Evolutionary conservation across 2,329 filamentous ascomycete species (phyloP), one percentile per base, ranked within the genome.

Genomic region (Cladorrhinum sp.): DNA sequence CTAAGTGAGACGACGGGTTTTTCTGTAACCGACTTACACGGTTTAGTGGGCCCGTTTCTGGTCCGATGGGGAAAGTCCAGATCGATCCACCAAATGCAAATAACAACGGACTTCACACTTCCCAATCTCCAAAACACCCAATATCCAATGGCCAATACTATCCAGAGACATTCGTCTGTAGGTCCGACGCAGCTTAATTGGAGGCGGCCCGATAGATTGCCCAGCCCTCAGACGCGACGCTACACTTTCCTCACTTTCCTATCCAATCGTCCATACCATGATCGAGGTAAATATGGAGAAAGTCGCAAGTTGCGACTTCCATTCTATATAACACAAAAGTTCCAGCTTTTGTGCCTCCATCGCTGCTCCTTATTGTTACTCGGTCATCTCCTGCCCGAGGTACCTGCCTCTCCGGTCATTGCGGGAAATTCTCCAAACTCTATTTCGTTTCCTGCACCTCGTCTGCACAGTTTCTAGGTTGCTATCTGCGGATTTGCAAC

Each of bases 151-250:
- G 10, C 29, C 52, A 55, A 55, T 55, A 54, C 36, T 16, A 52
- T 18, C 29, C 45, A 58, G 55, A 58, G 53, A 50, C 54, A 58
- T 52, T 45, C 41, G 55, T 50, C 13, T 55, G 20, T 24, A 60
- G 49, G 62, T 63, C 64, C 59, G 62, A 55, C 59, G 51, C 58
- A 63, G 32, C 55, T 45, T 58, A 57, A 61, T 56, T 56, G 55
- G 54, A 57, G 29, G 57, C 59, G 62, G 58, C 54, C 61, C 60
- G 60, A 59, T 66, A 65, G 62, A 65, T 65, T 66, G 58, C 58
- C 50, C 52, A 36, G 50, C 41, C 60, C 9, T 41, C 50, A 20
- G 41, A 45, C 41, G 16, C 41, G 16, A 18, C 16, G 16, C n/a
- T 20, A 13, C 29, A 13, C 16, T 54, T 6, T 23, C 41, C 16